Evolutionary conservation across 306 rosid species (phyloP), one percentile per base, ranked within the genome.

Genomic region (Hippophae gyantsensis): DNA sequence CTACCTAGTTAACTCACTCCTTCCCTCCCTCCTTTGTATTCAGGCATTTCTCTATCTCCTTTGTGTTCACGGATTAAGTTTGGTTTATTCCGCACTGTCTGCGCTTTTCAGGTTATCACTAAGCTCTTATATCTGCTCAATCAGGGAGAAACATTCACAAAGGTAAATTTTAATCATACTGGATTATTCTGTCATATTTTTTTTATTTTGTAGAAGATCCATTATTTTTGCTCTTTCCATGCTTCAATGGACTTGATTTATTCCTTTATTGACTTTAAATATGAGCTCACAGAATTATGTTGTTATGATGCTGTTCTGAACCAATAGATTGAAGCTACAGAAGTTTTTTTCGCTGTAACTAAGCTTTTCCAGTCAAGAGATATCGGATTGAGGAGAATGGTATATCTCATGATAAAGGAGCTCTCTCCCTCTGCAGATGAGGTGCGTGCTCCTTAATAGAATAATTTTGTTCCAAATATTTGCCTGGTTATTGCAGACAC

Each of bases 371-470:
- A 88, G 71, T 82, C 97, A 47, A 82, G 86, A 70, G 99, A 92
- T 83, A 79, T 88, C 60, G 97, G 99, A 58, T 75, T 92, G 61
- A 88, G 99, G 79, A 92, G 99, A 77, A 92, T 92, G 99, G 99
- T 92, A 72, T 92, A 92, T 82, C 71, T 92, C 61, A 86, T 88
- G 18, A 92, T 88, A 80, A 92, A 92, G 81, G 97, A 92, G 73
- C 79, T 92, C 47, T 92, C 97, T 13, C 99, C 99, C 48, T 92
- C 90, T 56, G 87, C 99, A 3, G 99, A 92, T 38, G 99, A 92
- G 97, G 99, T 86, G 73, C 63, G 60, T 40, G 40, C 64, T 58
- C 42, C 40, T 54, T 61, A 63, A 48, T 47, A 12, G 38, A 57
- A 43, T 50, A 11, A 64, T 46, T 68, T 57, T 44, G 51, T 57